Conservation (phyloP, 192 early-diverging fungal species). For the Chytriomyces confervae region DNA sequence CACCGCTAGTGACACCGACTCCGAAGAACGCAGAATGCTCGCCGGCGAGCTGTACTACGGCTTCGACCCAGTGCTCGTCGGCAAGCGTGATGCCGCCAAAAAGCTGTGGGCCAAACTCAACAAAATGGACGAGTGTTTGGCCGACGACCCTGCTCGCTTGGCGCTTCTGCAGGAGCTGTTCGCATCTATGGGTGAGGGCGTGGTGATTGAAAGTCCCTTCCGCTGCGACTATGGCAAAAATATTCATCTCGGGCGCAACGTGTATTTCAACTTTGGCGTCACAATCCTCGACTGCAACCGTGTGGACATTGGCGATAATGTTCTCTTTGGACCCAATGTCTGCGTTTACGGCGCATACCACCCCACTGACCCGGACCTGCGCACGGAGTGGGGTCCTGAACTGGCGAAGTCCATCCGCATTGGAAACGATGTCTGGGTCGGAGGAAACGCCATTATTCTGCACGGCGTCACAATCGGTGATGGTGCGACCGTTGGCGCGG, state of each 20-base stretch:
- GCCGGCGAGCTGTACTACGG: conserved; percentile 64
- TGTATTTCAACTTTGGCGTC: conserved; percentile 61
- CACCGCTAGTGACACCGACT: neutral
- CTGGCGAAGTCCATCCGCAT: conserved; percentile 60
- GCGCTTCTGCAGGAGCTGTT: conserved; percentile 54
- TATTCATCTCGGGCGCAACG: conserved; percentile 72
- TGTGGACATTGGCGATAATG: conserved; percentile 77
- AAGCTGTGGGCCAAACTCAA: conserved; percentile 43
- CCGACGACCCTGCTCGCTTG: conserved; percentile 25
- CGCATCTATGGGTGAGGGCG: conserved; percentile 62
- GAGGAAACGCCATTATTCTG: conserved; percentile 78
- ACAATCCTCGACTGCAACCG: conserved; percentile 74
- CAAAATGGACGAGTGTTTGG: conserved; percentile 42
- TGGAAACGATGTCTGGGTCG: conserved; percentile 85
- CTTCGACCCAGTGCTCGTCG: conserved; percentile 58
- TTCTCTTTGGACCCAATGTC: conserved; percentile 77
- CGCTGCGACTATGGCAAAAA: conserved; percentile 81
- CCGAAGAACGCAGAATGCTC: conserved; percentile 72
- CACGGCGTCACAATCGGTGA: conserved; percentile 90
- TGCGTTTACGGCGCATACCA: conserved; percentile 74
- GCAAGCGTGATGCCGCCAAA: conserved; percentile 38
- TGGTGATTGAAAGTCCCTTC: conserved; percentile 72
- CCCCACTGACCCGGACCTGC: conserved; percentile 61
- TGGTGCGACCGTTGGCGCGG: conserved; percentile 71
- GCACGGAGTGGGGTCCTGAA: conserved; percentile 44